Percentiles rank a stretch among this genome's conserved stretches.
Evolutionary conservation across 2,329 filamentous ascomycete species (phyloP).

Genomic region (Neoscytalidium dimidiatum): DNA sequence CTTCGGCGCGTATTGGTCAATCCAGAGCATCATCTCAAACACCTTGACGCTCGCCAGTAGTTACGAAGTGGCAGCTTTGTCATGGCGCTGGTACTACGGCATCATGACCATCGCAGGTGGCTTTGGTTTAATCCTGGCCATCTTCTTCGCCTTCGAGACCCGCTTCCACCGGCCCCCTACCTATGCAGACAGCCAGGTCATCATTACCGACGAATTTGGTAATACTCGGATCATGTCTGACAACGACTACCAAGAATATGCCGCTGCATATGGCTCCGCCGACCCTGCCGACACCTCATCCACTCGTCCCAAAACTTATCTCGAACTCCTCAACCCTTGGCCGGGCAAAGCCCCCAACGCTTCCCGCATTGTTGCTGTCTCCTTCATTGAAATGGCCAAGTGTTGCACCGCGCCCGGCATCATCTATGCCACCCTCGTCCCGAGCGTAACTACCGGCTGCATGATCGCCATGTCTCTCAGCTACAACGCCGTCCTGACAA

Average conservation of each 20-base stretch:
- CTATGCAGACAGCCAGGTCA: constrained; percentile 36
- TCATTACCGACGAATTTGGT: constrained; percentile 44
- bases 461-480: constrained; percentile 42
- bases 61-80: constrained; percentile 38
- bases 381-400: constrained; percentile 35
- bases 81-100: constrained; percentile 48
- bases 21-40: constrained; percentile 39
- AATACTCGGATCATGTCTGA: constrained; percentile 38
- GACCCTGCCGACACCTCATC: background rate
- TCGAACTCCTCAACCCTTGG: constrained; percentile 22
- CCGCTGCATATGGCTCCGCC: background rate
- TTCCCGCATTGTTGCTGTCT: constrained; percentile 20
- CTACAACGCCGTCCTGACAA: constrained; percentile 39
- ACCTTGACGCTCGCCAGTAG: constrained; percentile 37
- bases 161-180: constrained; percentile 39
- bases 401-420: constrained; percentile 41
- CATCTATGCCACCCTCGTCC: constrained; percentile 39
- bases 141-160: constrained; percentile 44
- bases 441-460: constrained; percentile 41
- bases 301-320: constrained; percentile 19
- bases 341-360: constrained; percentile 21
- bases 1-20: constrained; percentile 43
- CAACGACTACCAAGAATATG: constrained; percentile 30
- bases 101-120: constrained; percentile 39
- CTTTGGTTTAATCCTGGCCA: constrained; percentile 35